phyloP scores from a whole-genome alignment of 495 filamentous ascomycete species.

The Lasiosphaeria miniovina region DNA sequence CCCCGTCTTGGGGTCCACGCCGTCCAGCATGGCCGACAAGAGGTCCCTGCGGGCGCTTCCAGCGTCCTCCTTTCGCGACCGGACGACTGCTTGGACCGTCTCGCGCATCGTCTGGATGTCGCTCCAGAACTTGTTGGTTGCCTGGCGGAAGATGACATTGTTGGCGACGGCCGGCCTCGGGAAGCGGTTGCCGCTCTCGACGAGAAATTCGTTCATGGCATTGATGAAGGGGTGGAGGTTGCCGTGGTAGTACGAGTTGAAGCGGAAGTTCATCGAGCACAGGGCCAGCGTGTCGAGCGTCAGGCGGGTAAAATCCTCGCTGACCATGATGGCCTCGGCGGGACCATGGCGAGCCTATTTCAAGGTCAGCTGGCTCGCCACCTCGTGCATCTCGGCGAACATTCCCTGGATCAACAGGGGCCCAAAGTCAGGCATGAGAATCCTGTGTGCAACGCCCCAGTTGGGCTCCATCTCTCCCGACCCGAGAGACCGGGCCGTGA shows the following conservation, averaged over 20 bases:
- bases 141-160: constrained; percentile 44
- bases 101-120: constrained; percentile 57
- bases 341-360: constrained; percentile 72
- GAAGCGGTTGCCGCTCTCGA: constrained; percentile 51
- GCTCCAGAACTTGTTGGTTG: constrained; percentile 54
- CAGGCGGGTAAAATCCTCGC: constrained; percentile 73
- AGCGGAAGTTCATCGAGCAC: constrained; percentile 70
- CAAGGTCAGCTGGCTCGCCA: constrained; percentile 64
- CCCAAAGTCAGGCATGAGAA: constrained; percentile 67
- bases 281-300: constrained; percentile 71
- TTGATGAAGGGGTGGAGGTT: constrained; percentile 64
- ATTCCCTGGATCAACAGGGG: constrained; percentile 66
- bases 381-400: constrained; percentile 76
- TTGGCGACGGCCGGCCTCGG: constrained; percentile 50
- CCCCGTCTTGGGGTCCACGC: constrained; percentile 65
- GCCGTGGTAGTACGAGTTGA: constrained; percentile 71
- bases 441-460: constrained; percentile 69
- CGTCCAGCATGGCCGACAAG: constrained; percentile 65
- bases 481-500: constrained; percentile 55
- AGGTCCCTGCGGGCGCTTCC: constrained; percentile 61
- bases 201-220: constrained; percentile 60
- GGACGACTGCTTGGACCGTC: constrained; percentile 57
- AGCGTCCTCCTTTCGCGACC: constrained; percentile 55
- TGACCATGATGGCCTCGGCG: constrained; percentile 51
- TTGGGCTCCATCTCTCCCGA: constrained; percentile 46